Base-by-base conservation (phyloP, 306 rosid genomes). In the Prunus kanzakura region DNA sequence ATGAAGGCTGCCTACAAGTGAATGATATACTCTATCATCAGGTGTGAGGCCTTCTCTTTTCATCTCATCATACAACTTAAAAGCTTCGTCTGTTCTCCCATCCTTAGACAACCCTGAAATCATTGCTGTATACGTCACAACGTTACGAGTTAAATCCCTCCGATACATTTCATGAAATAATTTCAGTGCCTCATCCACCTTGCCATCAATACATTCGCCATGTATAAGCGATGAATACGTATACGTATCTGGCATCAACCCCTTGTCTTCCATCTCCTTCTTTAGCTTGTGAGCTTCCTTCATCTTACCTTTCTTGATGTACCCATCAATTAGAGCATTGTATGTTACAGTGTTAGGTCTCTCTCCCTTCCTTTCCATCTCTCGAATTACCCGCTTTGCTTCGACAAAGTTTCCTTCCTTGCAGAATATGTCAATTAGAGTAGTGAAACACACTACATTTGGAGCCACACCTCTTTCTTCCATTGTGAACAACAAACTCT, bases 81-180 rank as follows among this genome's bases (percentile, higher is more conserved):
- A 91, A 43, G 96, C 96, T 82, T 90, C 97, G 45, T 94, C 91
- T 43, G 78, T 71, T 84, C 96, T 91, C 9, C 96, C 98, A 52
- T 73, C 88, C 82, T 86, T 94, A 22, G 98, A 90, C 80, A 91
- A 89, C 67, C 97, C 96, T 3, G 91, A 86, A 64, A 94, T 90
- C 69, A 94, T 82, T 4, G 87, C 82, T 1, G 97, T 82, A 62
- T 90, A 91, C 8, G 97, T 90, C 13, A 84, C 87, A 6, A 78
- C 80, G 35, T 82, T 89, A 58, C 76, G 84, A 64, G 64, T 56
- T 80, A 90, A 81, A 27, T 92, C 93, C 74, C 67, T 85, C 35
- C 9, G 67, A 29, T 83, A 54, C 96, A 94, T 94, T 74, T 91
- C 96, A 50, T 82, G 47, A 72, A 90, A 90, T 74, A 91, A 80